A percentile compares a stretch with the other conserved stretches of the same genome.
Conservation (phyloP, 179 eudicot species). For the Spergularia azorica region DNA sequence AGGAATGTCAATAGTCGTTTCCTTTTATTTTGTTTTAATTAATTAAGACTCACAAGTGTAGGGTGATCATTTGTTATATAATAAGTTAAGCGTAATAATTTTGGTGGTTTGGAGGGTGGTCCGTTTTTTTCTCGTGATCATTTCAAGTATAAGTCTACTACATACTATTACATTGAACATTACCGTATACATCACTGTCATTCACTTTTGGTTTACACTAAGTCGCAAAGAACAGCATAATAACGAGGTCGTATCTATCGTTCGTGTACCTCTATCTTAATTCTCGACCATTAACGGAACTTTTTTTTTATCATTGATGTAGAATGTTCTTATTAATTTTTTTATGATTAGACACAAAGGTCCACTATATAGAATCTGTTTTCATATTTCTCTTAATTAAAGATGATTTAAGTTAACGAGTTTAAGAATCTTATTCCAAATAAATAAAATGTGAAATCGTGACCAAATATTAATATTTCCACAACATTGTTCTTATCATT, state of each 20-base stretch:
- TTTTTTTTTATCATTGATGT: no score
- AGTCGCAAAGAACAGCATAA: no score
- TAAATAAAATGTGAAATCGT: not conserved
- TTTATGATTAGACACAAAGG: not conserved
- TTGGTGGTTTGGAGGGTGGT: not conserved
- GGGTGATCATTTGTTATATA: not conserved
- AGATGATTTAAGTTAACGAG: not conserved
- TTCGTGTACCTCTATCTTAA: no score
- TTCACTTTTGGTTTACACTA: no score
- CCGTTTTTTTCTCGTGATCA: conserved; percentile 16
- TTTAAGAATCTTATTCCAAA: conserved; percentile 17
- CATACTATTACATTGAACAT: not conserved
- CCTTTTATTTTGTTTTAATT: not conserved
- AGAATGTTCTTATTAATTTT: no score
- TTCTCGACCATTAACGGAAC: no score
- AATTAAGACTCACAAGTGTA: not conserved
- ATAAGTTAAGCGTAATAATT: not conserved
- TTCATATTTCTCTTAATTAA: no score
- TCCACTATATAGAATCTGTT: conserved; percentile 8
- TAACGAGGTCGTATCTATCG: no score
- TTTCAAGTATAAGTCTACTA: not conserved
- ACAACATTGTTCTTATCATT: not conserved
- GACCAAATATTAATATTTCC: not conserved
- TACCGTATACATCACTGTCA: not conserved
- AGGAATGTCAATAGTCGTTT: not conserved